These are phyloP conservation scores for Pyrenopolyporus hunteri DNA, from an alignment of 495 filamentous ascomycete genomes.

Conservation along the genomic window DNA sequence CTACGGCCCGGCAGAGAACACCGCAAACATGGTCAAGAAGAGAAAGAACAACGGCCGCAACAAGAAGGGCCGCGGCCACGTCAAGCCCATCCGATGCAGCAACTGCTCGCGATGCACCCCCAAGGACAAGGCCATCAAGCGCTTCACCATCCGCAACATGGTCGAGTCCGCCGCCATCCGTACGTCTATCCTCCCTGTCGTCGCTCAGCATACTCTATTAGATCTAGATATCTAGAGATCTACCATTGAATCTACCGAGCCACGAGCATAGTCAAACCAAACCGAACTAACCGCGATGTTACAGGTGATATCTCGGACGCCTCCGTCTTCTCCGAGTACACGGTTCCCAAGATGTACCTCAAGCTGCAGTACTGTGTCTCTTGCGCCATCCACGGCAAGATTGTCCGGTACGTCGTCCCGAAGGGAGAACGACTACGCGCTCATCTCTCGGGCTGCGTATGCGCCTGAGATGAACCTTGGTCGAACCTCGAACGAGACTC, in stretches of 20 bases:
- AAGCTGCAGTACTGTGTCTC: slow-evolving; percentile 99
- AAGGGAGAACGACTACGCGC: slow-evolving; percentile 42
- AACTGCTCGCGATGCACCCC: slow-evolving; percentile 99
- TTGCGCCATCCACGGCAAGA: slow-evolving; percentile 99
- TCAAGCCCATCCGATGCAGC: slow-evolving; percentile 99
- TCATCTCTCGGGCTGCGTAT: slow-evolving; percentile 44
- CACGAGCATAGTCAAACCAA: background rate
- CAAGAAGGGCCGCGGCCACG: slow-evolving; percentile 99
- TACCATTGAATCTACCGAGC: background rate
- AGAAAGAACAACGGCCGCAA: slow-evolving; percentile 99
- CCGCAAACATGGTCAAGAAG: slow-evolving; percentile 99
- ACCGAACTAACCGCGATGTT: slow-evolving; percentile 1
- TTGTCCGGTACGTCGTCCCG: slow-evolving; percentile 86
- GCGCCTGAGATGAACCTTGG: slow-evolving; percentile 66
- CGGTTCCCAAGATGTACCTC: slow-evolving; percentile 99
- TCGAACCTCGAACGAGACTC: slow-evolving; percentile 53
- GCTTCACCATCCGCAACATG: slow-evolving; percentile 99
- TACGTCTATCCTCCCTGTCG: slow-evolving; percentile 65
- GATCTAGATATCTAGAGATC: background rate
- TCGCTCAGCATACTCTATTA: no score
- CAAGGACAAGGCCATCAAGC: slow-evolving; percentile 99
- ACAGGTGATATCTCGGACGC: slow-evolving; percentile 99
- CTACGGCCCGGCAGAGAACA: slow-evolving; percentile 44
- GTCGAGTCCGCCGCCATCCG: slow-evolving; percentile 99
- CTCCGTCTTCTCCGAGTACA: slow-evolving; percentile 98